phyloP scores from a whole-genome alignment of 1,284 basidiomycete species.

The Fistulinella cinereoalba region DNA sequence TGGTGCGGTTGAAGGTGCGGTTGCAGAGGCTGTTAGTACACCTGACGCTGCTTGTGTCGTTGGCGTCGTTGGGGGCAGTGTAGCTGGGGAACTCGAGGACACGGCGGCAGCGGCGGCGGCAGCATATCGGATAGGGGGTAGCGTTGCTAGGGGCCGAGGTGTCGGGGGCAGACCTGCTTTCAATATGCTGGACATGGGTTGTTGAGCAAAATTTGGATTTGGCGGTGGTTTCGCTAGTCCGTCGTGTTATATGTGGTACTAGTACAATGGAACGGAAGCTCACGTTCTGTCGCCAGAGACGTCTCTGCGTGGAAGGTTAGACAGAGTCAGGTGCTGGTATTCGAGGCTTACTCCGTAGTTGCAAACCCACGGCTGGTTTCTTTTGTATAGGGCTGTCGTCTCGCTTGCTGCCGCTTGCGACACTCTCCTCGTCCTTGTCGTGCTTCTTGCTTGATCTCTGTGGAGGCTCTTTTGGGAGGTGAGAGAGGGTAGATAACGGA shows the following conservation, averaged over 20 bases:
- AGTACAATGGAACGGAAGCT: conserved; percentile 24
- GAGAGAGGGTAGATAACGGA: not conserved
- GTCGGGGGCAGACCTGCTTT: conserved; percentile 62
- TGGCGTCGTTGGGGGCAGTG: conserved; percentile 36
- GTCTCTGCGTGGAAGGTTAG: conserved; percentile 37
- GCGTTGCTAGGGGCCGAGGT: conserved; percentile 50
- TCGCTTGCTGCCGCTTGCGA: conserved; percentile 60
- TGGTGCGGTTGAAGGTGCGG: conserved; percentile 37
- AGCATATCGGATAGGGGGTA: conserved; percentile 88
- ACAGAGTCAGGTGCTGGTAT: not conserved
- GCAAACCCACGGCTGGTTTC: conserved; percentile 61
- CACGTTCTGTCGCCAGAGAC: conserved; percentile 48
- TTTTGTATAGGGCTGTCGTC: conserved; percentile 77
- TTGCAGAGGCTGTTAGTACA: conserved; percentile 29
- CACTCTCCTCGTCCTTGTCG: conserved; percentile 76
- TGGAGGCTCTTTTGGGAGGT: conserved; percentile 49
- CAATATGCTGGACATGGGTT: conserved; percentile 78
- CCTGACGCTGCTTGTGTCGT: conserved; percentile 34
- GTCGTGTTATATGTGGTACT: conserved; percentile 16
- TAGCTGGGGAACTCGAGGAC: conserved; percentile 29
- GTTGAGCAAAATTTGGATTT: conserved; percentile 76
- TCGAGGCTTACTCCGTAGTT: conserved; percentile 59
- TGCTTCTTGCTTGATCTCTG: conserved; percentile 71
- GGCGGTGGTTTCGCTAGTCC: conserved; percentile 70
- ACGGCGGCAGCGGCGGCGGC: conserved; percentile 89